These are phyloP conservation scores for Darksidea phi DNA, from an alignment of 495 filamentous ascomycete genomes.

Conservation along the genomic window DNA sequence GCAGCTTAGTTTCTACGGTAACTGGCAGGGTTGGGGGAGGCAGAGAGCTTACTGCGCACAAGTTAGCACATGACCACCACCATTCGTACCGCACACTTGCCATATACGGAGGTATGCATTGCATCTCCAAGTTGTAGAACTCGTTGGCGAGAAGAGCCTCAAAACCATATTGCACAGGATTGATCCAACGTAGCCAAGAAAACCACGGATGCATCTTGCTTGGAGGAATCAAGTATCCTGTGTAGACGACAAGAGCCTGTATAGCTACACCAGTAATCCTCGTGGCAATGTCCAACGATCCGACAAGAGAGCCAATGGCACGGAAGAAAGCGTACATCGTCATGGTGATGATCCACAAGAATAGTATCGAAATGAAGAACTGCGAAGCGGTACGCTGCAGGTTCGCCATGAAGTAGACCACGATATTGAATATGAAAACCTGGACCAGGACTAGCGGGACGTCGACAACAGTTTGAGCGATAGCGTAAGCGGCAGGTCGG, in stretches of 20 bases:
- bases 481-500: slow-evolving; percentile 72
- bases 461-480: slow-evolving; percentile 76
- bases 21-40: no score
- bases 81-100: no score
- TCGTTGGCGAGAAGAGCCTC: slow-evolving; percentile 53
- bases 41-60: no score
- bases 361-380: slow-evolving; percentile 77
- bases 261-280: slow-evolving; percentile 64
- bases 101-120: slow-evolving; percentile 51
- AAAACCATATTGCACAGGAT: slow-evolving; percentile 74
- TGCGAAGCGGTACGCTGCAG: slow-evolving; percentile 69
- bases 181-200: slow-evolving; percentile 72
- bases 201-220: slow-evolving; percentile 78
- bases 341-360: slow-evolving; percentile 62
- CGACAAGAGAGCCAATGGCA: slow-evolving; percentile 63
- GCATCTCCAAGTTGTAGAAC: slow-evolving; percentile 56
- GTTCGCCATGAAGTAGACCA: slow-evolving; percentile 76
- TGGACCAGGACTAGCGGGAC: slow-evolving; percentile 69
- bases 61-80: no score
- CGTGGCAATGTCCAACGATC: slow-evolving; percentile 65
- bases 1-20: no score
- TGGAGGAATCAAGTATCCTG: slow-evolving; percentile 74
- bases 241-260: slow-evolving; percentile 71
- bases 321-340: slow-evolving; percentile 80
- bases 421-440: slow-evolving; percentile 67